Base-by-base conservation (phyloP, 805 yeast species). In the Lipomyces anomalus region DNA sequence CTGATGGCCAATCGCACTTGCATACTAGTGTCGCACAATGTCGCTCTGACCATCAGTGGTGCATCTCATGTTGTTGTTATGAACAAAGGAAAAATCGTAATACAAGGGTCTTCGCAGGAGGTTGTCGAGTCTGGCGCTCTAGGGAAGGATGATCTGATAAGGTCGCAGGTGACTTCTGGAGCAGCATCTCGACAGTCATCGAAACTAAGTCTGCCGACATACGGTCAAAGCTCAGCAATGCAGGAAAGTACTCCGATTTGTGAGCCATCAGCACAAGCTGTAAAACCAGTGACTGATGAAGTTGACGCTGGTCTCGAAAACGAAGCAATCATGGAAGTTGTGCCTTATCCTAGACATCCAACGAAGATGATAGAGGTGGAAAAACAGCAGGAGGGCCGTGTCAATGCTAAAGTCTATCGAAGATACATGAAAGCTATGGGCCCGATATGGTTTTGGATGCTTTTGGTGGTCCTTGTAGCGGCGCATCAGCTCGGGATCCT, bases 1-100 rank as follows among this genome's bases (percentile, higher is more conserved):
- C 67, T 90, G 60, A 86, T 89, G 89, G 69, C 73, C 30, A 76
- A 78, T 51, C 80, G 97, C 71, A 92, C 97, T 4, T 81, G 95
- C 64, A 72, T 90, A 46, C 73, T 90, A 57, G 97, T 90, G 2
- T 86, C 97, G 4, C 98, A 90, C 68, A 92, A 92, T 61, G 88
- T 90, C 55, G 88, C 97, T 0, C 71, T 90, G 57, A 84, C 97
- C 9, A 73, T 88, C 44, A 80, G 78, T 55, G 78, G 80, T 53
- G 97, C 97, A 6, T 83, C 78, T 13, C 76, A 78, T 71, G 84
- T 90, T 35, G 77, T 89, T 40, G 72, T 83, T 11, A 72, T 90
- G 80, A 86, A 84, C 35, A 85, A 90, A 60, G 97, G 98, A 57
- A 74, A 79, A 53, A 73, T 90, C 35, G 74, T 74, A 50, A 75